Conservation (phyloP, 2,329 filamentous ascomycete species). For the Paradendryphiella salina region DNA sequence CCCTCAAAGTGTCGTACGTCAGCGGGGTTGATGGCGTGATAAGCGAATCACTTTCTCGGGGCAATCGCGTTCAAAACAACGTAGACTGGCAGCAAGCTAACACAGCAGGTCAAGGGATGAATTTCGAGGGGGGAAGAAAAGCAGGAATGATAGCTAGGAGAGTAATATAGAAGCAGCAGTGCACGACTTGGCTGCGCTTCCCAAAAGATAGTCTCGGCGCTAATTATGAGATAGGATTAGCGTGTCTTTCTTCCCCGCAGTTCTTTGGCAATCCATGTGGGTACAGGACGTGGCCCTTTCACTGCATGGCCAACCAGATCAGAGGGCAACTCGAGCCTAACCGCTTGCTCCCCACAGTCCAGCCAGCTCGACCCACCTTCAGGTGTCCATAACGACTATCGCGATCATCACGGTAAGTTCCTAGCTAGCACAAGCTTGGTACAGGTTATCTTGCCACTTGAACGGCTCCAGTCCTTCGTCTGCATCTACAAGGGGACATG, state of each 20-base stretch:
- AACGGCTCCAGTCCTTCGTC: conserved; percentile 11
- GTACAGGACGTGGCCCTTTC: conserved; percentile 15
- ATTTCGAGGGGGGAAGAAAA: conserved; percentile 7
- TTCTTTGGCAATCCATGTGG: conserved; percentile 34
- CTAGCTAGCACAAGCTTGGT: conserved; percentile 23
- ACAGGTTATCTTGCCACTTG: conserved; percentile 19
- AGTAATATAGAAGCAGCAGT: conserved; percentile 32
- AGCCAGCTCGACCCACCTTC: conserved; percentile 24
- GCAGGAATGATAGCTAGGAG: conserved; percentile 23
- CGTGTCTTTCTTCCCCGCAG: conserved; percentile 40
- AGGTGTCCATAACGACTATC: conserved; percentile 24
- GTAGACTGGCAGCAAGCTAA: conserved; percentile 16
- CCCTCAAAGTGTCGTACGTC: conserved; percentile 26
- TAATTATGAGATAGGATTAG: conserved; percentile 25
- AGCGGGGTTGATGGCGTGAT: conserved; percentile 35
- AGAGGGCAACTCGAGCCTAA: conserved; percentile 14
- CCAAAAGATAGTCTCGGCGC: conserved; percentile 17
- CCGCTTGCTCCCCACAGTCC: conserved; percentile 25
- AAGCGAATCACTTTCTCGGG: conserved; percentile 21
- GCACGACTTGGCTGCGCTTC: conserved; percentile 15
- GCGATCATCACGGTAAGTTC: conserved; percentile 24
- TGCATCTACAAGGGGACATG: conserved; percentile 11
- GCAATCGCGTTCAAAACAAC: conserved; percentile 16
- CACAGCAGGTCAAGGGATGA: conserved; percentile 11
- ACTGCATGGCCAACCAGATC: conserved; percentile 18